Evolutionary conservation across 495 filamentous ascomycete genomes (phyloP), one percentile per base, ranked within the genome.

Genomic region (Xylaria sp.): DNA sequence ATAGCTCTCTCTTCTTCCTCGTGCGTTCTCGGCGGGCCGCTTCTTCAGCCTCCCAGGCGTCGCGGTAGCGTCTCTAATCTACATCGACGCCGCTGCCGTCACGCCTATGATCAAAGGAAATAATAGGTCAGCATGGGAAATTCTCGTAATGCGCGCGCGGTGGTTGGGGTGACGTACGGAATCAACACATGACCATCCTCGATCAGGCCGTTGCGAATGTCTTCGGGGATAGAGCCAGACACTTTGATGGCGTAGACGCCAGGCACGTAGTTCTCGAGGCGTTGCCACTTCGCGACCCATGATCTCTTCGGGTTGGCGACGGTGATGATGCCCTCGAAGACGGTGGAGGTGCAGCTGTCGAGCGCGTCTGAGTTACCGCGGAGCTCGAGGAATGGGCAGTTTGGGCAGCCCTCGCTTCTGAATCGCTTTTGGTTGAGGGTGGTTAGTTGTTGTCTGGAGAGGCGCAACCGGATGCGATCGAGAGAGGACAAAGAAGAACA

Each of bases 171-270:
- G 37, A 83, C 85, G 73, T 81, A 87, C 86, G 92, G 91, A 52
- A 93, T 90, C 78, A 88, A 88, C 50, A 90, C 83, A 44, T 91
- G 87, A 44, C 88, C 82, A 73, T 87, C 90, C 77, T 93, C 91
- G 78, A 93, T 90, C 52, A 94, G 80, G 50, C 82, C 82, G 53
- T 85, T 82, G 46, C 90, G 84, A 26, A 93, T 86, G 63, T 94
- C 91, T 70, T 92, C 87, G 0, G 85, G 85, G 41, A 89, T 72
- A 67, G 84, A 81, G 44, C 95, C 95, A 14, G 90, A 91, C 24
- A 99, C 96, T 81, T 98, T 97, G 61, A 94, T 91, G 29, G 96
- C 96, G 84, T 99, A 99, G 57, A 93, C 90, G 41, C 96, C 96
- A 37, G 88, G 87, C 62, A 94, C 90, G 81, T 93, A 97, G 35